Conservation (phyloP, 2,329 filamentous ascomycete genomes). For the Trichophyton schoenleinii region DNA sequence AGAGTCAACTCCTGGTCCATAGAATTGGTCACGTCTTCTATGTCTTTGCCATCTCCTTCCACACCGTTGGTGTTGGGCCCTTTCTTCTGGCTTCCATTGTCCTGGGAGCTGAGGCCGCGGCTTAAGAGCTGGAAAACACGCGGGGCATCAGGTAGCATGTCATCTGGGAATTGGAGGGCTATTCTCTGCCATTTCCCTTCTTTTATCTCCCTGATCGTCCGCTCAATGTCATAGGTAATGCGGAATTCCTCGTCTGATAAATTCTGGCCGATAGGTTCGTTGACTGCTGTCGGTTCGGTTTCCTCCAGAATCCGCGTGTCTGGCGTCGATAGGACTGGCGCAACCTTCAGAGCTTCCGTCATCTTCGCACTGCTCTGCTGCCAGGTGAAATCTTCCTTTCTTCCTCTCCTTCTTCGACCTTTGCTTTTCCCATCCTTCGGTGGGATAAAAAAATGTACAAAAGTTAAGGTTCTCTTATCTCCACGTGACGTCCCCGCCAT, state of each 20-base stretch:
- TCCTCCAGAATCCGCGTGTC: constrained; percentile 49
- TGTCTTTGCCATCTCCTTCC: constrained; percentile 14
- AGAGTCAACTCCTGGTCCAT: constrained; percentile 13
- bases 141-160: constrained; percentile 77
- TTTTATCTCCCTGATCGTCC: constrained; percentile 66
- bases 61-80: constrained; percentile 8
- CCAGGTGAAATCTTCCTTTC: neutral
- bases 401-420: neutral
- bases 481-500: neutral
- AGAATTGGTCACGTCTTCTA: constrained; percentile 11
- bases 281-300: constrained; percentile 27
- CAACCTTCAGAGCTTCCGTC: constrained; percentile 25
- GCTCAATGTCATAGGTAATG: constrained; percentile 70
- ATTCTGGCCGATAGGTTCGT: constrained; percentile 1
- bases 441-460: neutral
- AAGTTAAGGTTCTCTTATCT: neutral
- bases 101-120: constrained; percentile 33
- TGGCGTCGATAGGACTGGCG: constrained; percentile 51
- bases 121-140: constrained; percentile 59
- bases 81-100: constrained; percentile 6
- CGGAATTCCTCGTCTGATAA: constrained; percentile 57
- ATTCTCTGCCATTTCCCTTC: constrained; percentile 59
- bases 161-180: constrained; percentile 90
- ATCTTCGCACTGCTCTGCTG: constrained; percentile 4
- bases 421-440: neutral